A percentile compares a stretch with the other conserved stretches of the same genome.
These are phyloP conservation scores for Zygoascus sp. DNA, from an alignment of 1,139 yeast genomes.

Conservation along the genomic window DNA sequence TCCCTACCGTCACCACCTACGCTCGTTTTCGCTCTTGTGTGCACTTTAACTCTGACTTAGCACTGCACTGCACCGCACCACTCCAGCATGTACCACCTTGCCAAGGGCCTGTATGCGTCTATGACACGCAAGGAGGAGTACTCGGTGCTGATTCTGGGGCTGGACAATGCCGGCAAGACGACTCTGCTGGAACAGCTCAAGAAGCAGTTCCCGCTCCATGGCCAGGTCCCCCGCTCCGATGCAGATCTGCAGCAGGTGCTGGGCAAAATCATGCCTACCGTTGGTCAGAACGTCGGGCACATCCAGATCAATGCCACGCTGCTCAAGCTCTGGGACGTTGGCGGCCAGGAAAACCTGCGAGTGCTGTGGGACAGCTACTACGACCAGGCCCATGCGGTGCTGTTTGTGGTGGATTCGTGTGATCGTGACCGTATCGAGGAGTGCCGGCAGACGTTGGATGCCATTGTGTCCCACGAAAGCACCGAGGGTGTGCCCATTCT, in stretches of 20 bases:
- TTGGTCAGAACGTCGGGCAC: conserved; percentile 69
- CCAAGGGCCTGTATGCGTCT: conserved; percentile 52
- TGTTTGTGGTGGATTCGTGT: conserved; percentile 87
- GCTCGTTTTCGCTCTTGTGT: too few species aligned
- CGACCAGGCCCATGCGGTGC: conserved; percentile 81
- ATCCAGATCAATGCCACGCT: conserved; percentile 50
- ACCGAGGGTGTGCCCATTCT: conserved; percentile 78
- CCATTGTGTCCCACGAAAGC: conserved; percentile 49
- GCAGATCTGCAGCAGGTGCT: not conserved
- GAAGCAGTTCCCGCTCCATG: conserved; percentile 36
- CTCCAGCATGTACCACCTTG: conserved; percentile 57
- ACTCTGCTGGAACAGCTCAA: conserved; percentile 66
- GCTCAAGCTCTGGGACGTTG: conserved; percentile 91
- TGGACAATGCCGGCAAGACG: conserved; percentile 96
- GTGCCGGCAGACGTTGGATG: conserved; percentile 59
- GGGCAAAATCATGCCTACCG: conserved; percentile 56
- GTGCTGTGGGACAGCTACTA: conserved; percentile 86
- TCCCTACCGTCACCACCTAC: too few species aligned
- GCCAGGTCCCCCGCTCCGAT: not conserved
- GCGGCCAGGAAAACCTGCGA: conserved; percentile 83
- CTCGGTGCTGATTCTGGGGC: conserved; percentile 75
- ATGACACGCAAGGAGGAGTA: conserved; percentile 61
- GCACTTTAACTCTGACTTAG: too few species aligned
- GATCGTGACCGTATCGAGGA: conserved; percentile 80
- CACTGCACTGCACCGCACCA: not conserved